Evolutionary conservation across 2,329 filamentous ascomycete species (phyloP).

Genomic region (Plectosphaerella plurivora): DNA sequence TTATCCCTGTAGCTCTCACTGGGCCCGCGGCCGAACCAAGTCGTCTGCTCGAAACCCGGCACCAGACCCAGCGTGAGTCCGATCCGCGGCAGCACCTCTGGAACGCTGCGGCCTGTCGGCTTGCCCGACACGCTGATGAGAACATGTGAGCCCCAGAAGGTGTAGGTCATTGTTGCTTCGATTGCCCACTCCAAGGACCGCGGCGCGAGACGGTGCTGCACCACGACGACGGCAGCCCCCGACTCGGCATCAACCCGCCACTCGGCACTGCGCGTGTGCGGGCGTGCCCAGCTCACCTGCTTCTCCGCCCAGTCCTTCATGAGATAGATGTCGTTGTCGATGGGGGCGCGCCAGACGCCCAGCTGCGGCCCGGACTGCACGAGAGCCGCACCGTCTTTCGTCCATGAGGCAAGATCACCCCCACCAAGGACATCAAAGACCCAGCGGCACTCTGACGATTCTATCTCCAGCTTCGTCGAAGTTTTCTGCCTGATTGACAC

Average conservation of each 20-base stretch:
- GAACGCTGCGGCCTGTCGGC: constrained; percentile 28
- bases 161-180: constrained; percentile 30
- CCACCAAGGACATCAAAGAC: constrained; percentile 12
- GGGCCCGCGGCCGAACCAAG: constrained; percentile 49
- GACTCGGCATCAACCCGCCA: not conserved
- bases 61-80: constrained; percentile 37
- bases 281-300: not conserved
- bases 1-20: constrained; percentile 48
- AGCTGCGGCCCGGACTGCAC: constrained; percentile 10
- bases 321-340: constrained; percentile 3
- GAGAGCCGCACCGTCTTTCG: constrained; percentile 4
- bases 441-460: not conserved
- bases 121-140: constrained; percentile 30
- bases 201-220: constrained; percentile 37
- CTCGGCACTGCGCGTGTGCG: not conserved
- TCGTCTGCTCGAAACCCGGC: constrained; percentile 2
- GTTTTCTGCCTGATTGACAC: not conserved
- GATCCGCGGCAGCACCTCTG: constrained; percentile 40
- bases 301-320: not conserved
- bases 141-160: constrained; percentile 29
- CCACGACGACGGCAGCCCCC: constrained; percentile 14
- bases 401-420: constrained; percentile 12
- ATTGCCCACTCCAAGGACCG: constrained; percentile 39
- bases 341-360: constrained; percentile 11
- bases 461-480: not conserved